Conservation (phyloP, 1,139 yeast species). For the Blastobotrys elegans region DNA sequence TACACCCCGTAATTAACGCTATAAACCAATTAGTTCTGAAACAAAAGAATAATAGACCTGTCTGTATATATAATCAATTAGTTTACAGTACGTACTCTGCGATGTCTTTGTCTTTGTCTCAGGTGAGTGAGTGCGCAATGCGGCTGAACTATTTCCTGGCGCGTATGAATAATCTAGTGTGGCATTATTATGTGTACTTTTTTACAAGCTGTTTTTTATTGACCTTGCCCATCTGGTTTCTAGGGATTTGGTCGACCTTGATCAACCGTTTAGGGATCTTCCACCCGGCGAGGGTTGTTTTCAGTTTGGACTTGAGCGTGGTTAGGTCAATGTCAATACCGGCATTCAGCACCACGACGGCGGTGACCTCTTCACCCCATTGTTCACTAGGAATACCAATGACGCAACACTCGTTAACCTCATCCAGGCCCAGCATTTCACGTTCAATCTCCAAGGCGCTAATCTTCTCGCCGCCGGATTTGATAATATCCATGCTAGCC, state of each 20-base stretch:
- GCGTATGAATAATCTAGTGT: too few relatives aligned
- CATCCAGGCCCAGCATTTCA: slow-evolving; percentile 32
- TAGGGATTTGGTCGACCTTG: slow-evolving; percentile 30
- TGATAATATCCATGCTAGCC: slow-evolving; percentile 37
- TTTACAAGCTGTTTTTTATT: slow-evolving; percentile 32
- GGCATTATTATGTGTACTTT: too few relatives aligned
- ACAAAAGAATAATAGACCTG: too few relatives aligned
- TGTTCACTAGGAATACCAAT: slow-evolving; percentile 34
- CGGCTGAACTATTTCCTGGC: too few relatives aligned
- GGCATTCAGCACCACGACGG: slow-evolving; percentile 28
- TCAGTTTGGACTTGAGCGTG: slow-evolving; percentile 27
- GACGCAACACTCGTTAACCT: slow-evolving; percentile 32
- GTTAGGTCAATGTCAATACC: slow-evolving; percentile 18
- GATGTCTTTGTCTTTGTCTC: too few relatives aligned
- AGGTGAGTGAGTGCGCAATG: too few relatives aligned
- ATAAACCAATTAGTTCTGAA: too few relatives aligned
- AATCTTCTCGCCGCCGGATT: slow-evolving; percentile 36
- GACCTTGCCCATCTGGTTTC: slow-evolving; percentile 37
- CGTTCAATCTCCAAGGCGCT: slow-evolving; percentile 38
- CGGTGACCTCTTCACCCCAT: slow-evolving; percentile 38
- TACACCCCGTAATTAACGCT: too few relatives aligned
- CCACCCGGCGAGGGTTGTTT: slow-evolving; percentile 28
- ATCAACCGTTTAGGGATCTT: slow-evolving; percentile 31
- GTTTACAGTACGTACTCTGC: too few relatives aligned
- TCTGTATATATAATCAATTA: too few relatives aligned